Conservation (phyloP, 2,329 filamentous ascomycete genomes). For the Beauveria caledonica region DNA sequence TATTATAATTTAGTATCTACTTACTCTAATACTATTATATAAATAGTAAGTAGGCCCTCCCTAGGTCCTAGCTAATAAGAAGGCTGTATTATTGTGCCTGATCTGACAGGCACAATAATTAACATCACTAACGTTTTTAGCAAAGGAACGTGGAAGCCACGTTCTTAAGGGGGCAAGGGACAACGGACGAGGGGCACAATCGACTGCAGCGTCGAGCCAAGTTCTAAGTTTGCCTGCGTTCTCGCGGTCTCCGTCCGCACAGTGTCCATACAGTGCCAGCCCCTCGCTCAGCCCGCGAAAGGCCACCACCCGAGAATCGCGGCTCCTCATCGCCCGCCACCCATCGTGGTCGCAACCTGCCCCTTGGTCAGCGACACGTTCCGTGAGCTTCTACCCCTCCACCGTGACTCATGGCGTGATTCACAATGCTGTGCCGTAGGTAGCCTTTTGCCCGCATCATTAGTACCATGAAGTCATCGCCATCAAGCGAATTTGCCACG, state of each 20-base stretch:
- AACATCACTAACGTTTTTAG: not conserved
- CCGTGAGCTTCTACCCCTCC: slow-evolving; percentile 1
- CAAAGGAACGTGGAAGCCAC: not conserved
- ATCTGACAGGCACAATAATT: too few species aligned
- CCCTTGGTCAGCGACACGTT: slow-evolving; percentile 1
- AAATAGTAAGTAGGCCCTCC: too few species aligned
- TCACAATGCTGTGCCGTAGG: not conserved
- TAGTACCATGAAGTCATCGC: not conserved
- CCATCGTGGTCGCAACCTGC: slow-evolving; percentile 6
- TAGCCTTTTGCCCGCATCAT: not conserved
- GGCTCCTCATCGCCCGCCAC: slow-evolving; percentile 7
- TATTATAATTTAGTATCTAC: too few species aligned
- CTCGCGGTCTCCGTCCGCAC: not conserved
- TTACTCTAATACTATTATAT: too few species aligned
- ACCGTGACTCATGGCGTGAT: slow-evolving; percentile 7
- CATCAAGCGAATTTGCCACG: not conserved
- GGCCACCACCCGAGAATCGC: not conserved
- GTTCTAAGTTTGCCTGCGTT: not conserved
- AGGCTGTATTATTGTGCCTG: too few species aligned
- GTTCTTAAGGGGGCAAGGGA: not conserved
- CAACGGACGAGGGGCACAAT: not conserved
- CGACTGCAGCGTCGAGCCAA: not conserved
- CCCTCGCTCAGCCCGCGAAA: not conserved
- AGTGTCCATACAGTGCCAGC: not conserved
- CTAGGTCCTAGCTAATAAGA: too few species aligned